Evolutionary conservation across 257 asterid species (phyloP).

Genomic region (Salvia hispanica): DNA sequence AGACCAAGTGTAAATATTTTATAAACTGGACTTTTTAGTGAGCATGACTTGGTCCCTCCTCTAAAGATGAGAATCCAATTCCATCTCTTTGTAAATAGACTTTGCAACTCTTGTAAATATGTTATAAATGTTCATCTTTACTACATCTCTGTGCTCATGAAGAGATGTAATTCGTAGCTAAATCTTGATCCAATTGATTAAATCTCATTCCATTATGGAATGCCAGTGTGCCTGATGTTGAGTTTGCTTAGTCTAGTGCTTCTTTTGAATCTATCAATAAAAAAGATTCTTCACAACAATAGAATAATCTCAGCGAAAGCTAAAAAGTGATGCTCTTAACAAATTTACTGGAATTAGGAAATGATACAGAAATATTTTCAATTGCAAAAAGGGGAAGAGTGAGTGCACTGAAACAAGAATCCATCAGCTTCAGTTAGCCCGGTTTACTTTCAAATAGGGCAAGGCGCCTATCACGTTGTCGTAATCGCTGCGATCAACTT

Average conservation of each 20-base stretch:
- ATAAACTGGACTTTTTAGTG: slow-evolving; percentile 18
- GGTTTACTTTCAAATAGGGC: slow-evolving; percentile 91
- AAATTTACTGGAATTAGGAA: not conserved
- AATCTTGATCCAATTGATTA: too few species aligned
- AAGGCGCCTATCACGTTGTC: slow-evolving; percentile 89
- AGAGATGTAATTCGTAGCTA: too few species aligned
- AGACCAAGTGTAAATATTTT: slow-evolving; percentile 44
- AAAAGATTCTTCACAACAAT: slow-evolving; percentile 1
- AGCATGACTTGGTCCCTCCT: slow-evolving; percentile 35
- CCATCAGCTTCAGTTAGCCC: slow-evolving; percentile 53
- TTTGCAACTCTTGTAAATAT: not conserved
- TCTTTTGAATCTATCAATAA: not conserved
- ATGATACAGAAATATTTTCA: slow-evolving; percentile 9
- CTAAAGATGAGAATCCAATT: slow-evolving; percentile 39
- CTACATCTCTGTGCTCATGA: not conserved
- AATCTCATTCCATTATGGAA: too few species aligned
- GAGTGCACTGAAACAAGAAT: slow-evolving; percentile 23
- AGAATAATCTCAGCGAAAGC: slow-evolving; percentile 7
- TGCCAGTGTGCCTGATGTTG: too few species aligned
- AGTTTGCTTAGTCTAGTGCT: too few species aligned
- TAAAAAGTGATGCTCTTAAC: slow-evolving; percentile 12
- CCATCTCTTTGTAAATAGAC: slow-evolving; percentile 35
- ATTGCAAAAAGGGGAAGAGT: slow-evolving; percentile 12
- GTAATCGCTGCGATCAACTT: slow-evolving; percentile 91
- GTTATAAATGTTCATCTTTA: not conserved